phyloP scores from a whole-genome alignment of 192 early-diverging fungal species.

The Linnemannia elongata region DNA sequence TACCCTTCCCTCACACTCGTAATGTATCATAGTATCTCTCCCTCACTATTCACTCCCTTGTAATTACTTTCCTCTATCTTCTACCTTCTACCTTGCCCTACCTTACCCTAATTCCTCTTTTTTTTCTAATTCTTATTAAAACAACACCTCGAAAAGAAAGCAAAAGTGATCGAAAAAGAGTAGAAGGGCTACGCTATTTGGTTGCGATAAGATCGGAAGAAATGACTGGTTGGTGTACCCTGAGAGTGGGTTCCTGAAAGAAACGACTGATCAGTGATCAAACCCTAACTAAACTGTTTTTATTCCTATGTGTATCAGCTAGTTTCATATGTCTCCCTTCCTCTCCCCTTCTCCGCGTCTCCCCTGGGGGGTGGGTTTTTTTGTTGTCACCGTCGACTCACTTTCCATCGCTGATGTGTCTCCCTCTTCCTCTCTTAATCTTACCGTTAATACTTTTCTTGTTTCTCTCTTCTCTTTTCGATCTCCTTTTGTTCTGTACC shows the following conservation, averaged over 20 bases:
- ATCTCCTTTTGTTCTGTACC: background rate
- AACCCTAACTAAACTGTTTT: background rate
- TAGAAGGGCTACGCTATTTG: background rate
- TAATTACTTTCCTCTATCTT: constrained; percentile 2
- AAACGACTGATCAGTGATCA: background rate
- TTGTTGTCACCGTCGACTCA: background rate
- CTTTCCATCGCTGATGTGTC: background rate
- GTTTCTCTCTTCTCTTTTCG: background rate
- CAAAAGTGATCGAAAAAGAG: background rate
- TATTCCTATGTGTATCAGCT: background rate
- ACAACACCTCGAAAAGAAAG: background rate
- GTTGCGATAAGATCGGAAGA: background rate
- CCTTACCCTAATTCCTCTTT: background rate
- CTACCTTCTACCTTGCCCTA: background rate
- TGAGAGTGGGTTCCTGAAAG: background rate
- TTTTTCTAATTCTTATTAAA: constrained; percentile 11
- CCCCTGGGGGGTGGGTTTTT: background rate
- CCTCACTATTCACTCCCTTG: background rate
- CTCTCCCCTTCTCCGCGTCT: background rate
- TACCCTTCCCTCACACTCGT: background rate
- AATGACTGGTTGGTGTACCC: background rate
- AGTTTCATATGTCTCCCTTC: background rate
- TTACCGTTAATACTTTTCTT: background rate
- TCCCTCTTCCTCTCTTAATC: background rate
- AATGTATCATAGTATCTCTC: constrained; percentile 27